Base-by-base conservation (phyloP, 2,329 filamentous ascomycete species). In the Emmonsia crescens region DNA sequence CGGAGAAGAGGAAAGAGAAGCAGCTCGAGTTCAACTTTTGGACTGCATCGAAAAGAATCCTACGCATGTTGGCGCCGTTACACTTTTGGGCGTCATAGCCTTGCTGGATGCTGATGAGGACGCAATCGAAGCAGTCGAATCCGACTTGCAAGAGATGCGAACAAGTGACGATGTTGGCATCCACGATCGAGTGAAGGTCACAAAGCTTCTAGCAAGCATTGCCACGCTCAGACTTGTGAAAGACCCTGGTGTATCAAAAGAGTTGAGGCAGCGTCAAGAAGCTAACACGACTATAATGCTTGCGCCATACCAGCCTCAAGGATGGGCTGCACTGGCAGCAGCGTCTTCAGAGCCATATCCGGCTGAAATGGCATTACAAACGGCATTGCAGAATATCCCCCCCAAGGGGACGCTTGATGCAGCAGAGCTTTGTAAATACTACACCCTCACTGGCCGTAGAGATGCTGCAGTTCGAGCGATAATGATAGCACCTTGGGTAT, bases 21-120 rank as follows among this genome's bases (percentile, higher is more conserved):
- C 89, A 64, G 92, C 93, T 19, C 83, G 91, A 3, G 85, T 89
- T 59, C 84, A 89, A 65, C 81, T 99, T 0, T 93, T 96, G 69
- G 86, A 86, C 16, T 86, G 89, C 42, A 86, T 96, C 14, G 89
- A 92, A 68, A 82, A 79, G 58, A 78, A 88, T 57, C 84, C 89
- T 0, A 83, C 86, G 0, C 91, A 97, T 66, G 83, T 96, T 1
- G 87, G 87, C 64, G 88, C 91, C 0, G 84, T 95, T 1, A 82
- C 91, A 0, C 81, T 97, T 3, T 80, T 99, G 0, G 92, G 91
- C 0, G 86, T 90, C 2, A 89, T 97, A 66, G 90, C 91, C 0
- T 79, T 95, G 2, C 76, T 96, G 0, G 91, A 96, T 63, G 81
- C 85, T 19, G 92, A 96, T 69, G 78, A 81, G 24, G 91, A 95